Evolutionary conservation across 2,329 filamentous ascomycete genomes (phyloP), one percentile per base, ranked within the genome.

Genomic region (Aphanoascus verrucosus): DNA sequence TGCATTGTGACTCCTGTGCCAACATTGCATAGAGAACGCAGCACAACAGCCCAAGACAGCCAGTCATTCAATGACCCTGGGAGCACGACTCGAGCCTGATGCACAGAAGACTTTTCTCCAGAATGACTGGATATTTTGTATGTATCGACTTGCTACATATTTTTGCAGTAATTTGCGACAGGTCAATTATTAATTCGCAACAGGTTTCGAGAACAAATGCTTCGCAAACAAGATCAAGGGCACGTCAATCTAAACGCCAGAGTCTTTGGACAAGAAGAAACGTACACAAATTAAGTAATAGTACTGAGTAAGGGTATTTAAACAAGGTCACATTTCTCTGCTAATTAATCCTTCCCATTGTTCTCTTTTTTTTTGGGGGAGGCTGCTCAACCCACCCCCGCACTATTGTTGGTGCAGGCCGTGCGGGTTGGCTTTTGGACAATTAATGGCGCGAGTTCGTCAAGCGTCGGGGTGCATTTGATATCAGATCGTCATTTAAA

Each of bases 401-500:
- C 15, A 46, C 1, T 28, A 34, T 50, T 41, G 23, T 11, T 15
- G 35, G 17, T 37, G 23, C 42, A 32, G 28, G 42, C 20, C 32
- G 15, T 28, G 1, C 5, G 17, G 17, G 23, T 44, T 45, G 7
- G n/a, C 8, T 28, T 7, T 28, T 28, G 23, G 14, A 23, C 17
- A 23, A 23, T 7, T 17, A 34, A 48, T 1, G n/a, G 15, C n/a
- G 19, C 20, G 15, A 1, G 19, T 49, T 17, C n/a, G 19, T 31
- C 28, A 19, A 41, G 20, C 34, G 20, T 28, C 35, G 31, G 17
- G 15, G 15, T 34, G 46, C n/a, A 17, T 28, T 11, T 28, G 20
- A 42, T 41, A 41, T 31, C 35, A 28, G 34, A 14, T 19, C 3
- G 11, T 32, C 46, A 40, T 53, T 68, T 69, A 74, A 59, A 74